Conservation (phyloP, 441 rosid species). For the Manihot esculenta region DNA sequence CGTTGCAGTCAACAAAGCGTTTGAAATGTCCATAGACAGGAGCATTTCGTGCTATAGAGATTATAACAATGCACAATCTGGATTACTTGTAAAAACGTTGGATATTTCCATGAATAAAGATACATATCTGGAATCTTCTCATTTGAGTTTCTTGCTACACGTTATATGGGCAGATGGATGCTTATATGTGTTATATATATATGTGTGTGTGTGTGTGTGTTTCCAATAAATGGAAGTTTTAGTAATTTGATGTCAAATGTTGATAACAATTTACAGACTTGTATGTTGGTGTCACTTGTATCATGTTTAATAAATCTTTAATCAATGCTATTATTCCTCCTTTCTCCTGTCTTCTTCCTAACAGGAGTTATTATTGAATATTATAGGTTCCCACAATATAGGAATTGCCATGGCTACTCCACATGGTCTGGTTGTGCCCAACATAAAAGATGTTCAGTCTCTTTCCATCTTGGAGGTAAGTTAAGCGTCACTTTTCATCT, state of each 20-base stretch:
- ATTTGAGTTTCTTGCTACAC: neutral
- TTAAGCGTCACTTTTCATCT: neutral
- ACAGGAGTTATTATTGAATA: conserved; percentile 7
- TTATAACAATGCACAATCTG: neutral
- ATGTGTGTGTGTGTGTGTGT: too few relatives aligned
- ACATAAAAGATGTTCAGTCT: conserved; percentile 82
- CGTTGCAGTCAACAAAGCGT: neutral
- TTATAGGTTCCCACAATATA: conserved; percentile 80
- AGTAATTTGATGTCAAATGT: neutral
- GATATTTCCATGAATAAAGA: neutral
- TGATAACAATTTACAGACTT: neutral
- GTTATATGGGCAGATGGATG: neutral
- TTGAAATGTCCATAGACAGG: neutral
- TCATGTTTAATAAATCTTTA: neutral
- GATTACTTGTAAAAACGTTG: conserved; percentile 4
- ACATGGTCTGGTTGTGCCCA: conserved; percentile 83
- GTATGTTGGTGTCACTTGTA: neutral
- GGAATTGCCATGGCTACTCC: conserved; percentile 98
- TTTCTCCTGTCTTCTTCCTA: neutral
- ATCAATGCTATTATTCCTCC: neutral
- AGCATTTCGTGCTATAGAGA: neutral
- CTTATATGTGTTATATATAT: too few relatives aligned
- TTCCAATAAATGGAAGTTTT: neutral
- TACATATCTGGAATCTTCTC: neutral
- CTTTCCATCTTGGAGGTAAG: conserved; percentile 75